Base-by-base conservation (phyloP, 306 rosid species). In the Castanea crenata region DNA sequence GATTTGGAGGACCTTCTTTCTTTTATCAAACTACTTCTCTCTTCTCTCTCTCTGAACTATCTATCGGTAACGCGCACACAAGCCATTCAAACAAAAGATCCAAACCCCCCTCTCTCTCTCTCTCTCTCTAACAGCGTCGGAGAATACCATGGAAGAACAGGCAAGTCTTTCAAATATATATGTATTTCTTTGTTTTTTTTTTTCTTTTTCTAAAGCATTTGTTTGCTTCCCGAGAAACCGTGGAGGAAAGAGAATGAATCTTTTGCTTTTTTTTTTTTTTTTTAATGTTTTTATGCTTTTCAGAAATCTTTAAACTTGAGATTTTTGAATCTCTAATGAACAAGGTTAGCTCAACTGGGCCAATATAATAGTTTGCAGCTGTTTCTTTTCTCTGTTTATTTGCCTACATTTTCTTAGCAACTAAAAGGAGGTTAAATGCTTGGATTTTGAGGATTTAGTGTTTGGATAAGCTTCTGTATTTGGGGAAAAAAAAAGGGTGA, bases 1-100 rank as follows among this genome's bases (percentile, higher is more conserved):
- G 87, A 89, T 91, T 93, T 93, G 82, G 70, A 86, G 92, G 87
- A 79, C 3, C 46, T 41, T 38, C 51, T 25, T 25, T 25, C 27
- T 25, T 55, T 63, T 15, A 57, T 38, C 57, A 35, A 71, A 79
- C 77, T 77, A 82, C 97, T 92, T 85, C 81, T 82, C 63, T 83
- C 77, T 23, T 79, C 74, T 32, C 85, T 73, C 88, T 81, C 84
- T 54, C 62, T 59, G 73, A 77, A 82, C 72, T 49, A 77, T 81
- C 72, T 49, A 77, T 81, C 84, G 76, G 81, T 79, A 84, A 81
- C 76, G 71, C 80, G 71, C 74, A 18, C 56, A 77, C 46, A 41
- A 41, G 67, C 87, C 55, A 72, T 81, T 1, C 49, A 23, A 35
- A 32, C 76, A 68, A 49, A 49, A 84, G 93, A 90, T 90, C 94